Evolutionary conservation across 1,139 yeast genomes (phyloP).

Genomic region (Geotrichum restrictum): DNA sequence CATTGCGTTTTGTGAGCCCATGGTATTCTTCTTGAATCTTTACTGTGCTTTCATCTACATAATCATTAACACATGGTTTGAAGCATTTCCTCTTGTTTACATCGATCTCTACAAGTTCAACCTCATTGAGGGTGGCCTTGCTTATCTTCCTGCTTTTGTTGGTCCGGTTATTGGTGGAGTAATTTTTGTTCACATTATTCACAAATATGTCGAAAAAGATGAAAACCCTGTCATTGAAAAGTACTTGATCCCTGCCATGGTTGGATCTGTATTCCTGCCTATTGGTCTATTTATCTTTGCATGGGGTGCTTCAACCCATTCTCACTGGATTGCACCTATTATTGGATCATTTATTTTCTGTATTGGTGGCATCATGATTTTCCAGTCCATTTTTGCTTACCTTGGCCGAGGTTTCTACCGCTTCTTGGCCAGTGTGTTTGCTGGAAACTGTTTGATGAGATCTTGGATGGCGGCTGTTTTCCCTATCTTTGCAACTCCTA

Average conservation of each 20-base stretch:
- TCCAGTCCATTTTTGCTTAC: slow-evolving; percentile 68
- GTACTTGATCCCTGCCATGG: slow-evolving; percentile 38
- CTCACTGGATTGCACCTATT: slow-evolving; percentile 79
- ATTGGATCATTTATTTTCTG: slow-evolving; percentile 76
- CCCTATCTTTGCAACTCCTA: slow-evolving; percentile 52
- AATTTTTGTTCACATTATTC: slow-evolving; percentile 17
- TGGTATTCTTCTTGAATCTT: slow-evolving; percentile 39
- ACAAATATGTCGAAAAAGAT: not conserved
- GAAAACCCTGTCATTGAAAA: slow-evolving; percentile 17
- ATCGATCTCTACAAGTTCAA: slow-evolving; percentile 46
- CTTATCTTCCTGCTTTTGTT: slow-evolving; percentile 46
- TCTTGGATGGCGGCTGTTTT: slow-evolving; percentile 52
- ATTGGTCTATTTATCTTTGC: slow-evolving; percentile 72
- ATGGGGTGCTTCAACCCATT: slow-evolving; percentile 59
- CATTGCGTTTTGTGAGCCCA: slow-evolving; percentile 39
- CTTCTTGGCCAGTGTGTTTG: slow-evolving; percentile 55
- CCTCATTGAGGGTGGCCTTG: slow-evolving; percentile 47
- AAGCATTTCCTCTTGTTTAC: slow-evolving; percentile 58
- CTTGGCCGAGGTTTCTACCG: slow-evolving; percentile 75
- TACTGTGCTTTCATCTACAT: slow-evolving; percentile 56
- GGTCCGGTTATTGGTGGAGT: slow-evolving; percentile 41
- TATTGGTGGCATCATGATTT: slow-evolving; percentile 65
- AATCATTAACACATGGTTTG: slow-evolving; percentile 55
- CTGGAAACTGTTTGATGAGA: slow-evolving; percentile 50
- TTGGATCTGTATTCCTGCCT: slow-evolving; percentile 59